A percentile compares a stretch with the other conserved stretches of the same genome.
Evolutionary conservation across 306 rosid species (phyloP).

Genomic region (Gastrolobium bilobum): DNA sequence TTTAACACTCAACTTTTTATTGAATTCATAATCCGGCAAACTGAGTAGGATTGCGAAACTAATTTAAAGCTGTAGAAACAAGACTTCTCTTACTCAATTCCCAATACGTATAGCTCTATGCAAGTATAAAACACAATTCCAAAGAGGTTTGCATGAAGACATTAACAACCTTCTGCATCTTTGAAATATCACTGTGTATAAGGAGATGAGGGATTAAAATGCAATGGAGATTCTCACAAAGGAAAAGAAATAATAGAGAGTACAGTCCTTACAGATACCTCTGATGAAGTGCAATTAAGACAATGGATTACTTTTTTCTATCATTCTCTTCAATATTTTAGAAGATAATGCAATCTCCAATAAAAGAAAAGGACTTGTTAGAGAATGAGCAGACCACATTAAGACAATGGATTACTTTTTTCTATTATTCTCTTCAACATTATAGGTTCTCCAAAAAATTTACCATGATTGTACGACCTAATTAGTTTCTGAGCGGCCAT

Average conservation of each 20-base stretch:
- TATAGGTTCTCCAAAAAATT: no score
- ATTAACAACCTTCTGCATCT: conserved; percentile 36
- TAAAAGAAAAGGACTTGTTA: conserved; percentile 72
- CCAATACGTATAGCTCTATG: conserved; percentile 22
- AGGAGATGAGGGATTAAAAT: background rate
- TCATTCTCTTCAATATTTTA: conserved; percentile 64
- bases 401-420: no score
- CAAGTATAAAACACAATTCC: conserved; percentile 18
- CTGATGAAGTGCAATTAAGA: conserved; percentile 52
- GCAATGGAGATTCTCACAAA: conserved; percentile 35
- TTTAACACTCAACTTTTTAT: conserved; percentile 26
- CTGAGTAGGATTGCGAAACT: conserved; percentile 9
- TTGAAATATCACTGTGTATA: background rate
- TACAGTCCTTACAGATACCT: conserved; percentile 51
- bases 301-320: conserved; percentile 55
- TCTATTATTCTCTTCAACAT: no score
- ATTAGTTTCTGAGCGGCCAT: conserved; percentile 63
- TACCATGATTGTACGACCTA: no score
- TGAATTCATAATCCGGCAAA: conserved; percentile 30
- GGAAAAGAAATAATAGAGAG: conserved; percentile 17
- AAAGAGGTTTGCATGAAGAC: conserved; percentile 12
- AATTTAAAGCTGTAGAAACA: conserved; percentile 8
- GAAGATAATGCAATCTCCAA: conserved; percentile 83
- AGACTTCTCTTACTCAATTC: conserved; percentile 22
- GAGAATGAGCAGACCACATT: conserved; percentile 77